Evolutionary conservation across 768 basidiomycete genomes (phyloP).

Genomic region (Pisolithus orientalis): DNA sequence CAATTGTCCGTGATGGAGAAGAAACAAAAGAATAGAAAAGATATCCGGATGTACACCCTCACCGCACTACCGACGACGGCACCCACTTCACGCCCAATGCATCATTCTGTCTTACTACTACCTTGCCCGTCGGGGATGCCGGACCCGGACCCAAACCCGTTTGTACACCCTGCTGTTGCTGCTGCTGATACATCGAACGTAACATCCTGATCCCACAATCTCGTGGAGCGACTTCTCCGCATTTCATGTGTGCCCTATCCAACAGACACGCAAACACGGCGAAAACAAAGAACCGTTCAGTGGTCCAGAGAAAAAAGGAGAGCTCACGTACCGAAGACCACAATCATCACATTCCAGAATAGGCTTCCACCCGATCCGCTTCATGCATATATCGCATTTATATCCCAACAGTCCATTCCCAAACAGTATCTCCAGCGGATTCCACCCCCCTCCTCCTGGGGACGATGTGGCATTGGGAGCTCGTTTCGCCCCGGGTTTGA

Average conservation of each 20-base stretch:
- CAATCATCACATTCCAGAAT: slow-evolving; percentile 88
- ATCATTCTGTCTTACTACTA: not conserved
- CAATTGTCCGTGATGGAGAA: too few relatives aligned
- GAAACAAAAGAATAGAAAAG: not conserved
- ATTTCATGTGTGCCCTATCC: slow-evolving; percentile 75
- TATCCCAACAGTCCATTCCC: slow-evolving; percentile 57
- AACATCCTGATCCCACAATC: slow-evolving; percentile 64
- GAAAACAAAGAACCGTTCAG: not conserved
- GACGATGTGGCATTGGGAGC: slow-evolving; percentile 22
- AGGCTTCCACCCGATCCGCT: slow-evolving; percentile 83
- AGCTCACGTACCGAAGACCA: slow-evolving; percentile 50
- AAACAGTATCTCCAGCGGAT: slow-evolving; percentile 74
- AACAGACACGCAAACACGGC: slow-evolving; percentile 7
- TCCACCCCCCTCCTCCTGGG: slow-evolving; percentile 49
- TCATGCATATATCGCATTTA: slow-evolving; percentile 79
- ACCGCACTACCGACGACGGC: not conserved
- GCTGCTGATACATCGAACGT: slow-evolving; percentile 19
- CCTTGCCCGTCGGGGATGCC: slow-evolving; percentile 1
- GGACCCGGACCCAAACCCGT: not conserved
- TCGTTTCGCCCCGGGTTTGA: slow-evolving; percentile 72
- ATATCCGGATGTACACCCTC: not conserved
- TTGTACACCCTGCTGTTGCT: slow-evolving; percentile 9
- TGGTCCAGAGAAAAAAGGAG: slow-evolving; percentile 3
- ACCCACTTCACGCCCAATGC: not conserved
- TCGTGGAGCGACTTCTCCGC: slow-evolving; percentile 74